Base-by-base conservation (phyloP, 2,329 filamentous ascomycete species). In the Plectosphaerella cucumerina region DNA sequence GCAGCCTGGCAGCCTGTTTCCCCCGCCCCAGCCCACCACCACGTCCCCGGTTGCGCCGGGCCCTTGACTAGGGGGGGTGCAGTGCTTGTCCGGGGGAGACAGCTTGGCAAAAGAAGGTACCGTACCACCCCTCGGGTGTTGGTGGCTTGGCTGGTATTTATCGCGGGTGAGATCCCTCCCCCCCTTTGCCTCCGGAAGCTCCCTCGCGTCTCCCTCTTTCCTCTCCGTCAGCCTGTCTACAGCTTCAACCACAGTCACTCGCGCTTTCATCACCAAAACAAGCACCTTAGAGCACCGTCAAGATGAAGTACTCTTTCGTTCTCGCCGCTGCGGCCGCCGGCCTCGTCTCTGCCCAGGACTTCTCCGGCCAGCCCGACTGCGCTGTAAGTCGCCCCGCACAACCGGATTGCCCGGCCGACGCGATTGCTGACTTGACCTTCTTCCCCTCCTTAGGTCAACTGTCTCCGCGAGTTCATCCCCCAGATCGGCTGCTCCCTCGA, bases 281-380 rank as follows among this genome's bases (percentile, higher is more conserved):
- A 45, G 8, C 5, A 17, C 3, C 4, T 26, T 45, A 31, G 26
- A 31, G 12, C 26, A 44, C 22, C 50, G 22, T 55, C 64, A 73
- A 58, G 18, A 75, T 75, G 72, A 75, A 74, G 71, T 56, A 62
- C 57, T 48, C 64, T 39, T 54, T 68, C 51, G 52, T 69, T 31
- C 48, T 68, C 49, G 53, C 69, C 47, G 65, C 63, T 51, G 9
- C 18, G 10, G 57, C 60, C 37, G 64, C 61, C 46, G 62, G 69
- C 61, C 53, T 73, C 35, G 70, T 63, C 41, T 63, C 65, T 47
- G 71, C 70, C 31, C 70, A 74, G 60, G 56, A 68, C 57, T 61
- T 73, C 47, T 39, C 53, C 22, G 66, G 61, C 35, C 56, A 68
- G 50, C 68, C 71, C 44, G 17, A 58, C 5, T 75, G 73, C 56